Base-by-base conservation (phyloP, 768 basidiomycete species). In the Xanthoconium stramineum region DNA sequence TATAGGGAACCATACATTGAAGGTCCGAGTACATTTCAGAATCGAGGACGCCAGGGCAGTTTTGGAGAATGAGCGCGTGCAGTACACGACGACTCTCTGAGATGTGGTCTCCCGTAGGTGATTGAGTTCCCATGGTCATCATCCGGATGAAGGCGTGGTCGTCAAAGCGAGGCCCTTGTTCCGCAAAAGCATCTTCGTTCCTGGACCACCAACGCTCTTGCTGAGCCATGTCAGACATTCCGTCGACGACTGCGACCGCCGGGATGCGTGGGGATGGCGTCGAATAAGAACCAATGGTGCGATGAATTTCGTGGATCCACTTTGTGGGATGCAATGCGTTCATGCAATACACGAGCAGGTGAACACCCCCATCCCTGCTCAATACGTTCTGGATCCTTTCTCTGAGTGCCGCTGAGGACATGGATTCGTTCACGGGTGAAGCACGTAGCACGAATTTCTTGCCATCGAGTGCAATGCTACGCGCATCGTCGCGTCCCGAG, bases 291-390 rank as follows among this genome's bases (percentile, higher is more conserved):
- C 28, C 6, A 28, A 66, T 40, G n/a, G 19, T n/a, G 17, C 29
- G 46, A 48, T 64, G 50, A 9, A 47, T 39, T 42, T 59, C 59
- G 14, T 54, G 61, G 30, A 57, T 52, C 65, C 64, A 59, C 19
- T 19, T 30, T 1, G 38, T 45, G 30, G 66, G 24, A 47, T 48
- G 62, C 5, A 32, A 43, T 5, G 56, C 59, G 20, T 61, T 40
- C 35, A 69, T 42, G 62, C 61, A 67, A 42, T 67, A 67, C 37
- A 61, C 59, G 19, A 67, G 47, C 5, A 67, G 36, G 35, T 60
- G 59, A 19, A 57, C 30, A 29, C 57, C 64, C 13, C 67, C 61
- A 15, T 54, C 56, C 47, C 17, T 53, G 58, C 53, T 33, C 45
- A 67, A 37, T 2, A 33, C 50, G 11, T 47, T 42, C 37, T 53